phyloP scores from a whole-genome alignment of 306 rosid species.

The Cucurbita maxima region DNA sequence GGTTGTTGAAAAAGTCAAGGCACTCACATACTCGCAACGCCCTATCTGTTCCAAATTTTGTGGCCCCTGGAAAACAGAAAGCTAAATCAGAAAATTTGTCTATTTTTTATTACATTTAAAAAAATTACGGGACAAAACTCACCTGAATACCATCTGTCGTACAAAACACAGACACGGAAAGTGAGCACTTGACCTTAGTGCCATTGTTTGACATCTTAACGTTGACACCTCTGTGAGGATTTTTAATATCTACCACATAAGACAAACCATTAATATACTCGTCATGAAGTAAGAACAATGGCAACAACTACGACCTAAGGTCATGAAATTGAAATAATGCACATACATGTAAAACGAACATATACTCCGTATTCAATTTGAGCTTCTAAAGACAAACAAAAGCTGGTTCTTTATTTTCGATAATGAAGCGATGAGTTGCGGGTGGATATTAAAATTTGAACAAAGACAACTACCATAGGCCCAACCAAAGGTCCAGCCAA shows the following conservation, averaged over 20 bases:
- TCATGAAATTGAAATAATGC: background rate
- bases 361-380: no score
- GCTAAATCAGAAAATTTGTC: background rate
- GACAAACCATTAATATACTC: slow-evolving; percentile 9
- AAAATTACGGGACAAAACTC: slow-evolving; percentile 3
- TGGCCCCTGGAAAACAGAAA: slow-evolving; percentile 49
- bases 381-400: no score
- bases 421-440: no score
- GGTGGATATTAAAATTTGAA: no score
- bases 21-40: slow-evolving; percentile 66
- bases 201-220: slow-evolving; percentile 59
- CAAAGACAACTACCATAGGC: no score
- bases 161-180: slow-evolving; percentile 74
- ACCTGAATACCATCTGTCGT: slow-evolving; percentile 51
- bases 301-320: background rate
- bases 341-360: background rate
- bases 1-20: slow-evolving; percentile 9
- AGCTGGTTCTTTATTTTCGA: no score
- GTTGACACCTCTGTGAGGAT: slow-evolving; percentile 55
- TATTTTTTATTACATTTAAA: slow-evolving; percentile 7
- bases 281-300: background rate
- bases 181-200: slow-evolving; percentile 53
- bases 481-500: no score
- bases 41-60: slow-evolving; percentile 41
- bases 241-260: slow-evolving; percentile 52